phyloP scores from a whole-genome alignment of 331 rosid genomes.

The Phaseolus coccineus region DNA sequence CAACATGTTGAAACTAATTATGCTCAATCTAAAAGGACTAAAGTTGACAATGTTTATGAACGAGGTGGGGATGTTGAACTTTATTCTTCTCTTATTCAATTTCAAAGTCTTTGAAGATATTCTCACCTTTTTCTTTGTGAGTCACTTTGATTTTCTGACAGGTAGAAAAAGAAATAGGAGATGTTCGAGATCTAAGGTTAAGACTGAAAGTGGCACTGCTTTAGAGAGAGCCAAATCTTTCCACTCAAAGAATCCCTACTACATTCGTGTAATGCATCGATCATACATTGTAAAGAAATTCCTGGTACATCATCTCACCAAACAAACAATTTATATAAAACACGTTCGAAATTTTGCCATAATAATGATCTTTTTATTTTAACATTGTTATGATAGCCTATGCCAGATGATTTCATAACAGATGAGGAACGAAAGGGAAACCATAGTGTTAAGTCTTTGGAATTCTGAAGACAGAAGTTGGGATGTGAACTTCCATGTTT shows the following conservation, averaged over 20 bases:
- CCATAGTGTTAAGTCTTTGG: too few relatives aligned
- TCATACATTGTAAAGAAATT: not conserved
- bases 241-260: conserved; percentile 26
- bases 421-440: too few relatives aligned
- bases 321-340: too few relatives aligned
- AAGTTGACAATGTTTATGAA: too few relatives aligned
- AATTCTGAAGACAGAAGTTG: too few relatives aligned
- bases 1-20: not conserved
- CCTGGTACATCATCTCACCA: conserved; percentile 3
- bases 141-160: not conserved
- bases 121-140: too few relatives aligned
- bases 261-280: conserved; percentile 24
- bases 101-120: not conserved
- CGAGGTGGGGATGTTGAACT: conserved; percentile 16
- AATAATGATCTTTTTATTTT: too few relatives aligned
- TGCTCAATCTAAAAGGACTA: not conserved
- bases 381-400: too few relatives aligned
- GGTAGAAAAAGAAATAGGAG: not conserved
- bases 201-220: not conserved
- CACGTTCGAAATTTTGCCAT: too few relatives aligned
- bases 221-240: conserved; percentile 33
- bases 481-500: too few relatives aligned
- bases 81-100: not conserved
- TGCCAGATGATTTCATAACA: too few relatives aligned
- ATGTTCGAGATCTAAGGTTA: not conserved